These are phyloP conservation scores for Parasitella parasitica DNA, from an alignment of 371 early-diverging fungal genomes.

Conservation along the genomic window DNA sequence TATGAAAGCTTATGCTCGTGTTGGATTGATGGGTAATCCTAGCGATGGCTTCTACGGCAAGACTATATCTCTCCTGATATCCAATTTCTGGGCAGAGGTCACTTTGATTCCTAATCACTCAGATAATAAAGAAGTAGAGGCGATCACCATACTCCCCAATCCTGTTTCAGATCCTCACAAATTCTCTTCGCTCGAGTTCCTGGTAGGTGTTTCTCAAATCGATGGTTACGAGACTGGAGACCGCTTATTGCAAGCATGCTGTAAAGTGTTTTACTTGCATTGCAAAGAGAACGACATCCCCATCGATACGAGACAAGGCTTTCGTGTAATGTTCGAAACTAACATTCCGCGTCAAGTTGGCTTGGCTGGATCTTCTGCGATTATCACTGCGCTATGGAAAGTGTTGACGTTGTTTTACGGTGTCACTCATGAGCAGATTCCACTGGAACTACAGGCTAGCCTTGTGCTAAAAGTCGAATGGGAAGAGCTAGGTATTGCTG, in stretches of 20 bases:
- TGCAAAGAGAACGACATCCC: conserved; percentile 41
- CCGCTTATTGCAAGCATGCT: conserved; percentile 58
- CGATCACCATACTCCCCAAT: conserved; percentile 44
- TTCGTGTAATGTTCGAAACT: conserved; percentile 55
- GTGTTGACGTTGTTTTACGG: conserved; percentile 50
- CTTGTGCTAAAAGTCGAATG: conserved; percentile 61
- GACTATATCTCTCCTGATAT: conserved; percentile 63
- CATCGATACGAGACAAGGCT: conserved; percentile 50
- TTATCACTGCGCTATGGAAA: conserved; percentile 63
- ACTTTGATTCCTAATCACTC: conserved; percentile 53
- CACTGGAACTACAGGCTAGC: conserved; percentile 56
- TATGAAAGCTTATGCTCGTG: conserved; percentile 57
- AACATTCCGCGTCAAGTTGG: conserved; percentile 79
- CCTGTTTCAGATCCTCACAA: conserved; percentile 46
- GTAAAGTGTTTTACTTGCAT: conserved; percentile 58
- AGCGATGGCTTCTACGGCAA: conserved; percentile 72
- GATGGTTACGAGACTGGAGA: conserved; percentile 66
- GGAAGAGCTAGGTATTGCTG: conserved; percentile 64
- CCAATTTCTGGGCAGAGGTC: conserved; percentile 66
- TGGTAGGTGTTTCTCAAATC: conserved; percentile 35
- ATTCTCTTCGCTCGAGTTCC: conserved; percentile 41
- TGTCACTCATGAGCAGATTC: conserved; percentile 38
- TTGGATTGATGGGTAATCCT: conserved; percentile 75
- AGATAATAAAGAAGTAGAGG: conserved; percentile 11
- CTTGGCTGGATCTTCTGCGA: conserved; percentile 68